These are phyloP conservation scores for Halophytophthora polymorphica DNA, from an alignment of 352 stramenopile species.

Conservation along the genomic window DNA sequence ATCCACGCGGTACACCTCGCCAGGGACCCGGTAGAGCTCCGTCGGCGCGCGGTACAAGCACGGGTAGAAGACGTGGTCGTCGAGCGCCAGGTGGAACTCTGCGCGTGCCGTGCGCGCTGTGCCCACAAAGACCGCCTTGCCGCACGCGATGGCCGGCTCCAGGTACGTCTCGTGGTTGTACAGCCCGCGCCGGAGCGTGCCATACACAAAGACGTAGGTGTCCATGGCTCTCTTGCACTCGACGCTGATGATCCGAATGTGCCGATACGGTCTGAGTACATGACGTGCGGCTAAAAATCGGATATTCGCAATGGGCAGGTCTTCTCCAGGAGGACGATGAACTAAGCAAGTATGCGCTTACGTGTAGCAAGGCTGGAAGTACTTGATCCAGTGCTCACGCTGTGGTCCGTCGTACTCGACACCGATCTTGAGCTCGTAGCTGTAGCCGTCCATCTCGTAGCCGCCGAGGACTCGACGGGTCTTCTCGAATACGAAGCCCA, in stretches of 20 bases:
- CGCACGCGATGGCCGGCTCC: constrained; percentile 29
- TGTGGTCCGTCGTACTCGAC: too few species aligned
- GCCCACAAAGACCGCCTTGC: constrained; percentile 53
- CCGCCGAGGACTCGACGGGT: too few species aligned
- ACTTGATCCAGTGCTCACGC: too few species aligned
- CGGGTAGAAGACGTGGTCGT: constrained; percentile 53
- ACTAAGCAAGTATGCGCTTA: too few species aligned
- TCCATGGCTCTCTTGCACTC: constrained; percentile 18
- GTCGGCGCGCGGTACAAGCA: constrained; percentile 45
- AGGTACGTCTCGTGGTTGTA: constrained; percentile 76
- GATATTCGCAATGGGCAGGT: too few species aligned
- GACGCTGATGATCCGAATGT: neutral
- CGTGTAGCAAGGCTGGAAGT: too few species aligned
- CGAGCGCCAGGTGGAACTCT: constrained; percentile 59
- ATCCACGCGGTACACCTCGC: constrained; percentile 67
- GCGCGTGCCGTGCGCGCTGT: constrained; percentile 36
- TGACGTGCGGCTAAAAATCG: too few species aligned
- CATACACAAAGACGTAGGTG: constrained; percentile 72
- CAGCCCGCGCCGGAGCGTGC: constrained; percentile 69
- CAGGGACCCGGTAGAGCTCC: constrained; percentile 45
- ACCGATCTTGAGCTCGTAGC: too few species aligned
- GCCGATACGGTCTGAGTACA: too few species aligned
- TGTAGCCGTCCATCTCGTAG: too few species aligned
- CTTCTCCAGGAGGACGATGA: too few species aligned
- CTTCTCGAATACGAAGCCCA: too few species aligned